Conservation (phyloP, 257 asterid genomes). For the Solanum stenotomum region DNA sequence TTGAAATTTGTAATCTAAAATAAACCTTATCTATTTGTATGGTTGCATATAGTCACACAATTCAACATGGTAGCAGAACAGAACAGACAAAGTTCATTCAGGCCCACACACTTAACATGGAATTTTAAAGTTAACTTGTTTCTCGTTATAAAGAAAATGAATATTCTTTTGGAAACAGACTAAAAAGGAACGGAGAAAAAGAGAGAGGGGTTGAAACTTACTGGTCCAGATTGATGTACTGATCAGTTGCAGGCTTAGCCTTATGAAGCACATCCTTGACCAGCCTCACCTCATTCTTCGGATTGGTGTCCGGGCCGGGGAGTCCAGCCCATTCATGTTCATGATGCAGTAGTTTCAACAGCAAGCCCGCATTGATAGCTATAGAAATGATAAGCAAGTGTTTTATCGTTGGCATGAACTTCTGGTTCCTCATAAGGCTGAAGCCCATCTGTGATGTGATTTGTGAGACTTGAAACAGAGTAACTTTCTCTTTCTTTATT, state of each 20-base stretch:
- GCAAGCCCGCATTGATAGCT: conserved; percentile 21
- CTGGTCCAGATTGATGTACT: conserved; percentile 69
- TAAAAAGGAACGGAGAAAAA: not conserved
- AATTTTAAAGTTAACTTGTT: not conserved
- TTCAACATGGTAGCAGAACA: not conserved
- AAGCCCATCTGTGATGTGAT: not conserved
- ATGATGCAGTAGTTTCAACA: conserved; percentile 13
- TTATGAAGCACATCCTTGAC: not conserved
- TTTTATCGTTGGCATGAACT: not conserved
- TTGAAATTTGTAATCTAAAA: not conserved
- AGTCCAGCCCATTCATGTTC: conserved; percentile 7
- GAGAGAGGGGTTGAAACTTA: conserved; percentile 22
- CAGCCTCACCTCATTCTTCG: not conserved
- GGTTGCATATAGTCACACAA: not conserved
- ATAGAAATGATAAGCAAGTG: conserved; percentile 20
- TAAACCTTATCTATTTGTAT: not conserved
- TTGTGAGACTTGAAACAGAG: not conserved
- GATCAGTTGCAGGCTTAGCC: not conserved
- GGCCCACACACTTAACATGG: not conserved
- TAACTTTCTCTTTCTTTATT: not conserved
- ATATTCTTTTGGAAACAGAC: not conserved
- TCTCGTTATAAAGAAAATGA: not conserved
- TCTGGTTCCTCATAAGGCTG: not conserved
- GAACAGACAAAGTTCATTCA: accelerated
- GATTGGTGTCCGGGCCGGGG: not conserved